phyloP scores from a whole-genome alignment of 1,284 basidiomycete genomes.

The Kwoniella shivajii region DNA sequence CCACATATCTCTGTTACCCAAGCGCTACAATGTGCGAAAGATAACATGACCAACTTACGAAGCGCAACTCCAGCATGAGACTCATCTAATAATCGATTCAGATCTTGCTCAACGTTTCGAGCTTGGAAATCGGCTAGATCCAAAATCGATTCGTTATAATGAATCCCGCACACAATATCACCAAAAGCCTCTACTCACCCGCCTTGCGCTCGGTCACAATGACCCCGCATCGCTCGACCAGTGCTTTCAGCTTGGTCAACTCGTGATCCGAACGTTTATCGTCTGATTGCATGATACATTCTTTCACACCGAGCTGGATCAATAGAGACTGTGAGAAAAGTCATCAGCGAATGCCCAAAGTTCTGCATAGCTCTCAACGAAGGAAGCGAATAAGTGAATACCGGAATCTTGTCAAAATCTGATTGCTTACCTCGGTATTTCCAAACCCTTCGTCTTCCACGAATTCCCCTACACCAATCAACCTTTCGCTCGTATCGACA shows the following conservation, averaged over 20 bases:
- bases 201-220: conserved; percentile 86
- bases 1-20: not conserved
- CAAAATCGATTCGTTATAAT: not conserved
- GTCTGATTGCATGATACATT: conserved; percentile 67
- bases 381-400: not conserved
- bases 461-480: conserved; percentile 75
- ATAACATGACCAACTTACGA: conserved; percentile 53
- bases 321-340: conserved; percentile 70
- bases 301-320: conserved; percentile 96
- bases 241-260: conserved; percentile 75
- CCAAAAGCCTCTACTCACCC: conserved; percentile 57
- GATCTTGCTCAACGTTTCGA: conserved; percentile 81
- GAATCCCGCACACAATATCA: not conserved
- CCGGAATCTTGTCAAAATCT: not conserved
- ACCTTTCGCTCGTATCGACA: conserved; percentile 60
- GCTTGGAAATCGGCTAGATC: conserved; percentile 75
- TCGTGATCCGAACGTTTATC: conserved; percentile 71
- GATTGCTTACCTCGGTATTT: conserved; percentile 77
- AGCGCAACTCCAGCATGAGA: conserved; percentile 56
- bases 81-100: conserved; percentile 71
- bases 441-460: conserved; percentile 94
- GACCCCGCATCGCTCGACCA: conserved; percentile 87
- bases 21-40: conserved; percentile 42
- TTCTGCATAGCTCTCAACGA: not conserved
- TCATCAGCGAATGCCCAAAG: not conserved